Evolutionary conservation across 257 asterid species (phyloP).

Genomic region (Solanum habrochaites): DNA sequence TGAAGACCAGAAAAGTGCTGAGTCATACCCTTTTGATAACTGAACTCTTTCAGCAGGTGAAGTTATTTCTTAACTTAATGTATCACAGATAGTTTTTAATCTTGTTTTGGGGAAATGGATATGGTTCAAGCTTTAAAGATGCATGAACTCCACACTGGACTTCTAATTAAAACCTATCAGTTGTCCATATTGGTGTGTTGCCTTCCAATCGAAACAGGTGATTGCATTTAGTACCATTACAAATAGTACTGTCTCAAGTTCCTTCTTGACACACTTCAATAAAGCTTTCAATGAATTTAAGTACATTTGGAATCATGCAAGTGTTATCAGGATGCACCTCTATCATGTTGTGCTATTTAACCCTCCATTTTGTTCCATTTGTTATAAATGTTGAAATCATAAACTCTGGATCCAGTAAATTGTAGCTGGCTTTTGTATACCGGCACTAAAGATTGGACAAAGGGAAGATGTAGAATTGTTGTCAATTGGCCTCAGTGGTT

Average conservation of each 20-base stretch:
- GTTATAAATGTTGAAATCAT: not conserved
- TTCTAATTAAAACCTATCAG: not conserved
- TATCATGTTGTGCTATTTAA: not conserved
- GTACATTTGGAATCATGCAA: not conserved
- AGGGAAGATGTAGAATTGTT: not conserved
- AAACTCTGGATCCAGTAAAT: not conserved
- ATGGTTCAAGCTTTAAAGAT: not conserved
- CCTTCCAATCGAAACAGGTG: not conserved
- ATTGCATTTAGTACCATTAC: not conserved
- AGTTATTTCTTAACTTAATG: not conserved
- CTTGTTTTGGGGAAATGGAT: not conserved
- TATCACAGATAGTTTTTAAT: not conserved
- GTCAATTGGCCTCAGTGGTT: not conserved
- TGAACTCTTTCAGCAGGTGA: slow-evolving; percentile 95
- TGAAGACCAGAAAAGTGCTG: slow-evolving; percentile 88
- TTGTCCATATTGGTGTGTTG: not conserved
- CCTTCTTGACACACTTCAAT: not conserved
- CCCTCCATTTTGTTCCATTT: not conserved
- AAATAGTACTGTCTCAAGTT: not conserved
- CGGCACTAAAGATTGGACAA: not conserved
- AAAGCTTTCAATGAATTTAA: not conserved
- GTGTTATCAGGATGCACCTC: not conserved
- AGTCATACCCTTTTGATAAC: slow-evolving; percentile 92
- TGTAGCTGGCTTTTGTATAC: not conserved
- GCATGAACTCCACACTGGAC: not conserved